Base-by-base conservation (phyloP, 1,284 basidiomycete species). In the Apiotrichum akiyoshidainum region DNA sequence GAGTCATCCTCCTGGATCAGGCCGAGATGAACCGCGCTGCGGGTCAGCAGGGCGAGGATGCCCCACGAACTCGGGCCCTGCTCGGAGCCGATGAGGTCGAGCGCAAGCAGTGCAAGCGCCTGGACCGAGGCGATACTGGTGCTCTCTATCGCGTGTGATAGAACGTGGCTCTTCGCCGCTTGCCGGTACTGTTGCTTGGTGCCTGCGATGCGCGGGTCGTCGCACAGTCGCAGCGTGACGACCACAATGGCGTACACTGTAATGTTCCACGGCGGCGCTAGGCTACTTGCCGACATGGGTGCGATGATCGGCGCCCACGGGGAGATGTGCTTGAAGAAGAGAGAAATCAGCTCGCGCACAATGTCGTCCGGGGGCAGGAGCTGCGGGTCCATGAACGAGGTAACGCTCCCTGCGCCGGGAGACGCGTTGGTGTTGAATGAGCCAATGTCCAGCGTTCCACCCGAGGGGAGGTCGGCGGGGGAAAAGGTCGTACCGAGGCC, bases 161-260 rank as follows among this genome's bases (percentile, higher is more conserved):
- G 65, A 16, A 79, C 74, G 47, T 77, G 72, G 44, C 71, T 66
- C 52, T 77, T 77, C 1, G 77, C 76, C 9, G 74, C 68, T 22
- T 64, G 57, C 21, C 71, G 68, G 58, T 70, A 68, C 42, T 60
- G 64, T 37, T 64, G 62, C 51, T 69, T 72, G 9, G 41, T 64
- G n/a, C 44, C 57, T 4, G 54, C 60, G 14, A 76, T 53, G 12
- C 77, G 63, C 0, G 71, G 67, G 50, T 79, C 76, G 12, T 55
- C 59, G 2, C 71, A 73, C 12, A 77, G 63, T 0, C 77, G 71
- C 13, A 79, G 59, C 1, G 72, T 68, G 19, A 79, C 68, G 11
- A 74, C 76, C 35, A 78, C 74, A 31, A 79, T 79, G 19, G 76
- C 77, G 61, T 79, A 71, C 14, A 74, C 71, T 19, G 73, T 66